Evolutionary conservation across 2,329 filamentous ascomycete species (phyloP), one percentile per base, ranked within the genome.

Genomic region (Pseudogymnoascus destructans): DNA sequence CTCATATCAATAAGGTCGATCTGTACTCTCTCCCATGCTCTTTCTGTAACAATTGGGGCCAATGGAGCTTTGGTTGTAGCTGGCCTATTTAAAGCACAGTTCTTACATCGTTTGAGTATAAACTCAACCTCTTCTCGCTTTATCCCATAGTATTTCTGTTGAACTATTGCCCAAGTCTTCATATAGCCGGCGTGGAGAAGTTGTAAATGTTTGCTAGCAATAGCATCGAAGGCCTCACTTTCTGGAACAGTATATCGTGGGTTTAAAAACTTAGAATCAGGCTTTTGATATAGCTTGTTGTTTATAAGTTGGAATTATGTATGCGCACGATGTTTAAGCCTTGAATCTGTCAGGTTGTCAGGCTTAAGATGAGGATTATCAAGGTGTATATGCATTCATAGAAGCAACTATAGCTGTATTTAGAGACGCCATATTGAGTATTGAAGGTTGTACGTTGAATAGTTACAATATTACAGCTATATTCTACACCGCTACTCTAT

Each of bases 1-100:
- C 60, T 17, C 30, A 64, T 58, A 58, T 63, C 57, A 42, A 64
- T 59, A 1, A 65, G 38, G 60, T 65, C 58, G 52, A 65, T 59
- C 33, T 65, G 57, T 5, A 63, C 32, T 5, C 40, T 1, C 25
- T 63, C 1, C 6, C 56, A 23, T 4, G 42, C 21, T 38, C 19
- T 13, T 27, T 42, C 57, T 7, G 40, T 33, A 11, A 61, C 19
- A 21, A 62, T 61, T 15, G 54, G 52, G 30, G 49, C 27, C 2
- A 60, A 25, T 3, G n/a, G 27, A 10, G 25, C 15, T 13, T 17
- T 42, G 11, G 8, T 32, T 11, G 30, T 32, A 32, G 9, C 11
- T 32, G 10, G 30, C 8, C 10, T 3, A 5, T 32, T 11, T 32
- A 10, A 11, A 32, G 30, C 11, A 13, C 30, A 32, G 23, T 25